Evolutionary conservation across 2,329 filamentous ascomycete genomes (phyloP).

Genomic region (Neurospora crassa): DNA sequence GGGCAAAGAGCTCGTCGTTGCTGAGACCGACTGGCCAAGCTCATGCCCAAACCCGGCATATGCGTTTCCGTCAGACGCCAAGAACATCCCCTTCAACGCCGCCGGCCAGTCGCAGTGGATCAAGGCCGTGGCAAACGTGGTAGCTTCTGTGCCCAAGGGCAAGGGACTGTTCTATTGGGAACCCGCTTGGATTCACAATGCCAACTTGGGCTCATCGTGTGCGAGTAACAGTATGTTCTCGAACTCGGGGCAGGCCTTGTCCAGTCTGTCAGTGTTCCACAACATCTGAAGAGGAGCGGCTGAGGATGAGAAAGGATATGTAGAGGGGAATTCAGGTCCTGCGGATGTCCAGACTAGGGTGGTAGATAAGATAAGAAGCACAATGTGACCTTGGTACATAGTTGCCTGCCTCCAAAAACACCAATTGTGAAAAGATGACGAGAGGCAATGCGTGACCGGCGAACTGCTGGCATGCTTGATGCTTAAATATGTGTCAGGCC

Average conservation of each 20-base stretch:
- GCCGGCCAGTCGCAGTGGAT: constrained; percentile 56
- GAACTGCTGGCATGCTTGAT: background rate
- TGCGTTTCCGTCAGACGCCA: constrained; percentile 51
- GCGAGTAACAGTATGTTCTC: constrained; percentile 54
- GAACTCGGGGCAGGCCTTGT: constrained; percentile 42
- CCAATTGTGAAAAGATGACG: background rate
- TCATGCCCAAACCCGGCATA: constrained; percentile 49
- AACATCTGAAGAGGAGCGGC: constrained; percentile 7
- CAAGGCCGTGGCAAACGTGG: constrained; percentile 45
- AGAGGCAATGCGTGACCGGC: background rate
- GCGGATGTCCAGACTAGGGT: background rate
- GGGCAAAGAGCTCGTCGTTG: constrained; percentile 58
- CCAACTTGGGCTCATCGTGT: constrained; percentile 54
- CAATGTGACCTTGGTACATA: background rate
- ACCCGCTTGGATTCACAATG: constrained; percentile 60
- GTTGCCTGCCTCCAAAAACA: background rate
- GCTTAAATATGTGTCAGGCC: background rate
- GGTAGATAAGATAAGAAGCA: background rate
- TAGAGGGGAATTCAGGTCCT: background rate
- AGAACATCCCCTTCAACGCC: constrained; percentile 49
- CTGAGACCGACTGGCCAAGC: constrained; percentile 62
- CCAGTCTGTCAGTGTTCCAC: constrained; percentile 45
- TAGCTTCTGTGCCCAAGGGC: constrained; percentile 43
- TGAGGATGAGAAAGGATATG: background rate
- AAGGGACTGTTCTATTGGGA: constrained; percentile 66